Evolutionary conservation across 208 protist species (phyloP).

Genomic region (Trypanosoma boissoni): DNA sequence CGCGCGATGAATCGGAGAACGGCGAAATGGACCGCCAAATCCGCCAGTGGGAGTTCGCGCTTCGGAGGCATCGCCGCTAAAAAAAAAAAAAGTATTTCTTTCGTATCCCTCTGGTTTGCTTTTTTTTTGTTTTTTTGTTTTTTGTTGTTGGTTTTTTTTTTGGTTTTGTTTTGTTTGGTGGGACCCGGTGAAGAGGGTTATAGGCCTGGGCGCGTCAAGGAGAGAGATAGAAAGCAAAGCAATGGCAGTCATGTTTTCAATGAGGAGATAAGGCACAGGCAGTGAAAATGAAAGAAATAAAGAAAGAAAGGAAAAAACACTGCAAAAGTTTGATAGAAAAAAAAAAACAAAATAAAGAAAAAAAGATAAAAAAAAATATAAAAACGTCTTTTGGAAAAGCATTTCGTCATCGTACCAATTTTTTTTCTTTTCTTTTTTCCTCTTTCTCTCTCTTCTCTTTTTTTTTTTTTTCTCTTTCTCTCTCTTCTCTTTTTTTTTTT

Average conservation of each 20-base stretch:
- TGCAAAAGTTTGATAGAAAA: constrained; percentile 10
- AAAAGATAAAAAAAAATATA: constrained; percentile 14
- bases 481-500: background rate
- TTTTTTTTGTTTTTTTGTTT: no score
- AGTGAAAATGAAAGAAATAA: constrained; percentile 16
- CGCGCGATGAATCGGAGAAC: constrained; percentile 54
- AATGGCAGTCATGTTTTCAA: no score
- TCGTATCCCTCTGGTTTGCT: no score
- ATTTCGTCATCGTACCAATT: background rate
- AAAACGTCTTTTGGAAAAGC: background rate
- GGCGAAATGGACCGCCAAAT: no score
- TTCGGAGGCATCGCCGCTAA: background rate
- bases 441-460: background rate
- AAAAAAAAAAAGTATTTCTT: background rate
- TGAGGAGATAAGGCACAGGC: background rate
- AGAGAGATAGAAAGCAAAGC: no score
- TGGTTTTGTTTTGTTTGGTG: no score
- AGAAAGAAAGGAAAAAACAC: constrained; percentile 20
- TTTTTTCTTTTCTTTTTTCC: background rate
- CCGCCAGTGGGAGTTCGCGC: no score
- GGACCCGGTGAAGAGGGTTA: no score
- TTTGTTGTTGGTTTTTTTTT: no score
- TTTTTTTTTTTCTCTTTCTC: background rate
- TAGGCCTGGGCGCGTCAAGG: no score
- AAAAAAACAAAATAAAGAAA: constrained; percentile 8